These are phyloP conservation scores for Xylariaceae sp. DNA, from an alignment of 2,329 filamentous ascomycete genomes.

Conservation along the genomic window DNA sequence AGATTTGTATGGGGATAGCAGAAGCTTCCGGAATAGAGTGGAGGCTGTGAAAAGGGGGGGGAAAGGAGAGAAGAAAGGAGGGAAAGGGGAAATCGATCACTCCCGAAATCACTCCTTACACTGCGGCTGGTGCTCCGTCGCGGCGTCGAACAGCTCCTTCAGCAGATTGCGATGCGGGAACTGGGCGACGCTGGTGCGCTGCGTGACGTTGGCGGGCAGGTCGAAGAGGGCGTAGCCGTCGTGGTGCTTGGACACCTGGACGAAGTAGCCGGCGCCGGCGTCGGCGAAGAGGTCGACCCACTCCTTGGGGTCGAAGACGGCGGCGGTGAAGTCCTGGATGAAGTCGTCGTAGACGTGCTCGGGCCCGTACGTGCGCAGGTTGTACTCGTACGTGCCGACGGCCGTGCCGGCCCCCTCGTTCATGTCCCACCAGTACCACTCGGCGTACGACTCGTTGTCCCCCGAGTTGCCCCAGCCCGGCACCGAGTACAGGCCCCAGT, in stretches of 20 bases:
- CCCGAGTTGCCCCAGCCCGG: conserved; percentile 45
- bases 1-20: too few relatives aligned
- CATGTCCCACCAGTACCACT: conserved; percentile 42
- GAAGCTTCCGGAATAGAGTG: too few relatives aligned
- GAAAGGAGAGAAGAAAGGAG: too few relatives aligned
- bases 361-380: conserved; percentile 41
- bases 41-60: too few relatives aligned
- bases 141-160: conserved; percentile 35
- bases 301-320: conserved; percentile 39
- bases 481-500: conserved; percentile 50
- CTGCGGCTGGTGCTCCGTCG: conserved; percentile 31
- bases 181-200: conserved; percentile 33
- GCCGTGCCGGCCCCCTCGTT: conserved; percentile 18
- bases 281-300: conserved; percentile 32
- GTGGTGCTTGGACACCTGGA: conserved; percentile 39
- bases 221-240: conserved; percentile 41
- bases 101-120: too few relatives aligned
- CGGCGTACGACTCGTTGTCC: conserved; percentile 33
- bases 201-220: conserved; percentile 24
- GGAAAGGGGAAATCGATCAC: too few relatives aligned
- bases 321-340: conserved; percentile 44
- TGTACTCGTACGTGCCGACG: too few relatives aligned
- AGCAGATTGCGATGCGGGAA: conserved; percentile 34
- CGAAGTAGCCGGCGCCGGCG: conserved; percentile 35
- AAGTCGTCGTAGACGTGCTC: conserved; percentile 49